Base-by-base conservation (phyloP, 345 rosid genomes). In the Xanthoceras sorbifolium region DNA sequence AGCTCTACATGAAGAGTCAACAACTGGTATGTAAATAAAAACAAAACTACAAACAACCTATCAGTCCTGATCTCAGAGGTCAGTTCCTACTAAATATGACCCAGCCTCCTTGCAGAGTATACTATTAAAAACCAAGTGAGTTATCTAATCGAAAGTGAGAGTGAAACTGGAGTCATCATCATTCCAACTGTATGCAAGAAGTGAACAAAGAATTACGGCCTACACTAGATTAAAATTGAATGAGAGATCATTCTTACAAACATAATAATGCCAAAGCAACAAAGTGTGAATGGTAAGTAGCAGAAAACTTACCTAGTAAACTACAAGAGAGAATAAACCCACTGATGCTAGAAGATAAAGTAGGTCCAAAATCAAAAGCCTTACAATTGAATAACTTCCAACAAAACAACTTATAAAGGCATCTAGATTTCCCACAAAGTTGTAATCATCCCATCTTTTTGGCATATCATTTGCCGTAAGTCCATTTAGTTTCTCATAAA, bases 341-440 rank as follows among this genome's bases (percentile, higher is more conserved):
- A n/a, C 8, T 12, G 9, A 22, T 57, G 62, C 62, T 28, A 60
- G 18, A 67, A 44, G 71, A 69, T 28, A 73, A 65, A 67, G 25
- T 46, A 74, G 17, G 14, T 54, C 76, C 11, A 18, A 10, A 18
- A 78, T 15, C 67, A 59, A 73, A 74, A 64, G n/a, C 62, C 57
- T 44, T 61, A 40, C 38, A 15, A 36, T 15, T 26, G 67, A 59
- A 1, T 28, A 52, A 59, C 5, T 6, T 59, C 22, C 0, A 1
- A 15, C 7, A 55, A 55, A 20, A 18, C 22, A 72, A 38, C 50
- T 38, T 38, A n/a, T n/a, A 23, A 42, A 28, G 54, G 71, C 20
- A 34, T 6, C 14, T 20, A 20, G 46, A 34, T 8, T 20, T 18
- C 46, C 22, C 25, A 25, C 11, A 22, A 9, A 23, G 3, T 67